phyloP scores from a whole-genome alignment of 805 yeast genomes.

The Nakazawaea sp. region DNA sequence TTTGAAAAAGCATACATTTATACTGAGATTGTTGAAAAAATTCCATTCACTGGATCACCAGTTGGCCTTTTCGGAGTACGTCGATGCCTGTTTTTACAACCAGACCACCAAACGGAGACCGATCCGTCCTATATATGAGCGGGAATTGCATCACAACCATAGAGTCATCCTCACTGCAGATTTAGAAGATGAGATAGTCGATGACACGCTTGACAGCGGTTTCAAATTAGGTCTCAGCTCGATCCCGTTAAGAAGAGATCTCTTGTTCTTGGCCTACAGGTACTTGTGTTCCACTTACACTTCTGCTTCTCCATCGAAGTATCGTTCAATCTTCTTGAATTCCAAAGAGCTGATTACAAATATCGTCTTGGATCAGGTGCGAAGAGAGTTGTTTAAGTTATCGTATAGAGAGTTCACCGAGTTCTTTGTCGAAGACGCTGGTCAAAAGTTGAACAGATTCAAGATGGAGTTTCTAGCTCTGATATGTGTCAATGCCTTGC shows the following conservation, averaged over 20 bases:
- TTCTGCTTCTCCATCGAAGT: too few relatives aligned
- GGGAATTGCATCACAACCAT: slow-evolving; percentile 5
- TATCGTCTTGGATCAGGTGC: neutral
- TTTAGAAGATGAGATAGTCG: too few relatives aligned
- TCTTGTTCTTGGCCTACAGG: slow-evolving; percentile 11
- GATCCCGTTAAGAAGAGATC: slow-evolving; percentile 11
- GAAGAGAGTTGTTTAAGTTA: slow-evolving; percentile 6
- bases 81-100: too few relatives aligned
- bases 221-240: slow-evolving; percentile 13
- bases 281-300: too few relatives aligned
- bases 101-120: too few relatives aligned
- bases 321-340: too few relatives aligned
- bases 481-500: neutral
- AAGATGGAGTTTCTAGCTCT: slow-evolving; percentile 1
- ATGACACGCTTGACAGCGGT: neutral
- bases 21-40: too few relatives aligned
- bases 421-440: slow-evolving; percentile 6
- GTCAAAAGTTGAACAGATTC: neutral
- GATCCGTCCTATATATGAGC: too few relatives aligned
- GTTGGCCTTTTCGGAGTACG: too few relatives aligned
- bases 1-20: too few relatives aligned
- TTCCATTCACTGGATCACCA: too few relatives aligned
- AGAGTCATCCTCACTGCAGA: slow-evolving; percentile 3
- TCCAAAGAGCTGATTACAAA: neutral
- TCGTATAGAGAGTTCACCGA: slow-evolving; percentile 4